Evolutionary conservation across 1,284 basidiomycete genomes (phyloP), one percentile per base, ranked within the genome.

Genomic region (Tetrapyrgos nigripes): DNA sequence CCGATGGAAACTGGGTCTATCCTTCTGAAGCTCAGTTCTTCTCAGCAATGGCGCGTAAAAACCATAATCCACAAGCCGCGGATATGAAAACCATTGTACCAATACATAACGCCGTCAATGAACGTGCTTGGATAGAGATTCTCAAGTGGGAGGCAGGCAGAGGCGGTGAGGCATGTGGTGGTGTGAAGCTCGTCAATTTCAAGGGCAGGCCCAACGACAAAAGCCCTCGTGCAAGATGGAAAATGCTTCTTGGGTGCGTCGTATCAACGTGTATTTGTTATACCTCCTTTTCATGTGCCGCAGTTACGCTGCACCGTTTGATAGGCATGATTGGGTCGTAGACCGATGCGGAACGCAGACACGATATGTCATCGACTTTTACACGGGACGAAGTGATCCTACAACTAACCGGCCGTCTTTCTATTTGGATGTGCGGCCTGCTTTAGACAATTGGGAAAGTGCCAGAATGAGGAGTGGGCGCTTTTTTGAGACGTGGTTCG

Each of bases 61-160:
- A 97, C 70, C 92, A 97, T 72, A 86, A 91, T 59, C 91, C 91
- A 4, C 83, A 88, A 19, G 85, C 89, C 17, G 71, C 82, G 21
- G 97, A 98, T 76, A 98, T 99, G 96, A 87, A 86, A 68, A 92
- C 94, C 23, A 91, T 99, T 66, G 96, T 99, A 6, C 97, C 97
- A 6, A 99, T 99, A 58, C 97, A 99, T 76, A 99, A 99, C 70
- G 97, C 97, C 29, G 97, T 99, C 60, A 99, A 99, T 71, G 97
- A 99, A 76, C 89, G 92, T 60, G 94, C 96, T 3, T 99, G 97
- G 97, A 78, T 81, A 50, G 91, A 97, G 73, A 85, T 99, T 50
- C 75, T 96, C 70, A 86, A 86, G 62, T 99, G 97, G 97, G 97
- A 99, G 74, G 75, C 78, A 9, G 87, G 90, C 2, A 81, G 86